Percentiles rank a stretch among this genome's conserved stretches.
phyloP scores from a whole-genome alignment of 345 rosid genomes.

The Murraya paniculata region DNA sequence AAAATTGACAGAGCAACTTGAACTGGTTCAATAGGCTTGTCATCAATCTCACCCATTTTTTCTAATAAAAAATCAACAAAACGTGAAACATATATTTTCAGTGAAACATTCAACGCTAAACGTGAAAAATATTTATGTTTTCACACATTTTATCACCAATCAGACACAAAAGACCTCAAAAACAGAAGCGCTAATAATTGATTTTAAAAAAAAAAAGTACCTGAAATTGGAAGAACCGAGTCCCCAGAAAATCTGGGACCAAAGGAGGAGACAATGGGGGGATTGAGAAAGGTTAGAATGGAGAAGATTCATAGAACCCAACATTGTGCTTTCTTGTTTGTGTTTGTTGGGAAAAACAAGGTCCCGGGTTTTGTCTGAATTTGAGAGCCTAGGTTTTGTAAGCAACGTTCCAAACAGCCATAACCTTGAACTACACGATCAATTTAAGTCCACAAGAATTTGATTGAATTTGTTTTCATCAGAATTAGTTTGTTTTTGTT shows the following conservation, averaged over 20 bases:
- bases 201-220: background rate
- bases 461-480: background rate
- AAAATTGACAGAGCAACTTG: constrained; percentile 48
- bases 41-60: constrained; percentile 52
- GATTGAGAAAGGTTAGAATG: background rate
- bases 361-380: constrained; percentile 1
- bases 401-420: background rate
- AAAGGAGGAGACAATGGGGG: background rate
- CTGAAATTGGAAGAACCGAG: background rate
- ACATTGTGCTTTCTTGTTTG: background rate
- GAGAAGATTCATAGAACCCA: background rate
- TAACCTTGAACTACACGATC: background rate
- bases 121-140: background rate
- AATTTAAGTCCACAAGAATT: background rate
- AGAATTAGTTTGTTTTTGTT: too few species aligned
- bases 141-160: too few species aligned
- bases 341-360: constrained; percentile 14
- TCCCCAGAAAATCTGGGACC: background rate
- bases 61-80: background rate
- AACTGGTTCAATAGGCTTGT: constrained; percentile 49
- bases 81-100: background rate
- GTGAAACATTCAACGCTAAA: background rate
- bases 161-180: background rate
- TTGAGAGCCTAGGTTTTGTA: background rate
- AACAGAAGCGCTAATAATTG: background rate